Evolutionary conservation across 805 yeast species (phyloP).

Genomic region (Aciculoconidium aculeatum): DNA sequence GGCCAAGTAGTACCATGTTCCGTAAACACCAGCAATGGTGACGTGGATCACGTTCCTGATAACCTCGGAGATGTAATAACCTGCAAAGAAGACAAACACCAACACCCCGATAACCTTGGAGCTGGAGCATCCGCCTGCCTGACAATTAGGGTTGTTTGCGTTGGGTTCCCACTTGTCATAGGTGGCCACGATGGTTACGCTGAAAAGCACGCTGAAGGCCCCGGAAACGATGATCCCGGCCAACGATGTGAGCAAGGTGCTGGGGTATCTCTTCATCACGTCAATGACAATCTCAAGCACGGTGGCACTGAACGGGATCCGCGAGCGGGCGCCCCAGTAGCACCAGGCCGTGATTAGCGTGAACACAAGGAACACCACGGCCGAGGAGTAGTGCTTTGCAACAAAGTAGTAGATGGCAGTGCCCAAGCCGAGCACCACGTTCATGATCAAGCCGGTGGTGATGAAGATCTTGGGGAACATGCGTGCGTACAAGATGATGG

Average conservation of each 20-base stretch:
- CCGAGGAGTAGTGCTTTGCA: slow-evolving; percentile 71
- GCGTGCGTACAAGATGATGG: slow-evolving; percentile 58
- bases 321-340: slow-evolving; percentile 63
- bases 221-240: slow-evolving; percentile 56
- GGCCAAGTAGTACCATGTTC: slow-evolving; percentile 85
- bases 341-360: slow-evolving; percentile 59
- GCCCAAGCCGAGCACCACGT: slow-evolving; percentile 64
- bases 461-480: slow-evolving; percentile 63
- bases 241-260: slow-evolving; percentile 55
- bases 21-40: slow-evolving; percentile 77
- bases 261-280: slow-evolving; percentile 69
- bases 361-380: slow-evolving; percentile 65
- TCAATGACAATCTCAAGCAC: slow-evolving; percentile 68
- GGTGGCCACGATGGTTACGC: slow-evolving; percentile 64
- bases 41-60: slow-evolving; percentile 75
- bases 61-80: slow-evolving; percentile 79
- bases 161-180: slow-evolving; percentile 73
- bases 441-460: slow-evolving; percentile 59
- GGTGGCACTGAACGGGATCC: slow-evolving; percentile 72
- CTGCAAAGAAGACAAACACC: slow-evolving; percentile 74
- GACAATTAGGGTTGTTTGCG: slow-evolving; percentile 46
- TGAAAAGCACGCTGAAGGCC: slow-evolving; percentile 60
- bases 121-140: slow-evolving; percentile 49
- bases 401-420: slow-evolving; percentile 71
- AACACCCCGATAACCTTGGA: slow-evolving; percentile 62